phyloP scores from a whole-genome alignment of 1,139 yeast species.

The Blastobotrys elegans region DNA sequence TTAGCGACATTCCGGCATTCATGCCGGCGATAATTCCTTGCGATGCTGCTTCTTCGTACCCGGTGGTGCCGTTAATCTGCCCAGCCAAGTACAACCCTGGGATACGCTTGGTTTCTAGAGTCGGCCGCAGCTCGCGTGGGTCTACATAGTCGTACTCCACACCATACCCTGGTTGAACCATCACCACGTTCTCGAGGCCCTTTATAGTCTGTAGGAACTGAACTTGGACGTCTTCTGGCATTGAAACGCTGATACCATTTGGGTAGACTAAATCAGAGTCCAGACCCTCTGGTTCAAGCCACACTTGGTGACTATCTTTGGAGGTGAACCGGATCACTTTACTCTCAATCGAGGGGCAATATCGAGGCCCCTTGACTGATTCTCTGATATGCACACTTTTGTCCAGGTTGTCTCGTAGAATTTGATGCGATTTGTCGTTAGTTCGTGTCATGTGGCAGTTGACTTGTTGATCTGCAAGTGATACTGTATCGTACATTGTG shows the following conservation, averaged over 20 bases:
- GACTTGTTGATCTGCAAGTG: constrained; percentile 47
- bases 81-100: constrained; percentile 87
- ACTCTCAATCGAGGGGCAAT: constrained; percentile 95
- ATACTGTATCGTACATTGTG: constrained; percentile 64
- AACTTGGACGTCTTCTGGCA: constrained; percentile 91
- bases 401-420: constrained; percentile 65
- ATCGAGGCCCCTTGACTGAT: constrained; percentile 93
- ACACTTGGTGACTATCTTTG: constrained; percentile 70
- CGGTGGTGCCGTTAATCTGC: constrained; percentile 97
- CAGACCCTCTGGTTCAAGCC: constrained; percentile 97
- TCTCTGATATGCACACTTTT: constrained; percentile 87
- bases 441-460: constrained; percentile 77
- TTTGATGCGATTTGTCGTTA: constrained; percentile 65
- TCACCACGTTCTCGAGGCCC: constrained; percentile 81
- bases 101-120: constrained; percentile 77
- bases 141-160: constrained; percentile 96
- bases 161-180: constrained; percentile 96
- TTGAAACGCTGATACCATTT: constrained; percentile 91
- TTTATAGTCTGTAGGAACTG: constrained; percentile 70
- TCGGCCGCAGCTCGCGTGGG: constrained; percentile 75
- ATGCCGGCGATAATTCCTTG: constrained; percentile 96
- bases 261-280: constrained; percentile 86
- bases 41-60: constrained; percentile 98
- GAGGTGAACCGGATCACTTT: constrained; percentile 78
- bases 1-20: constrained; percentile 67